Percentiles rank a stretch among this genome's conserved stretches.
Evolutionary conservation across 202 grass and related monocot genomes (phyloP).

Genomic region (Panicum hallii): DNA sequence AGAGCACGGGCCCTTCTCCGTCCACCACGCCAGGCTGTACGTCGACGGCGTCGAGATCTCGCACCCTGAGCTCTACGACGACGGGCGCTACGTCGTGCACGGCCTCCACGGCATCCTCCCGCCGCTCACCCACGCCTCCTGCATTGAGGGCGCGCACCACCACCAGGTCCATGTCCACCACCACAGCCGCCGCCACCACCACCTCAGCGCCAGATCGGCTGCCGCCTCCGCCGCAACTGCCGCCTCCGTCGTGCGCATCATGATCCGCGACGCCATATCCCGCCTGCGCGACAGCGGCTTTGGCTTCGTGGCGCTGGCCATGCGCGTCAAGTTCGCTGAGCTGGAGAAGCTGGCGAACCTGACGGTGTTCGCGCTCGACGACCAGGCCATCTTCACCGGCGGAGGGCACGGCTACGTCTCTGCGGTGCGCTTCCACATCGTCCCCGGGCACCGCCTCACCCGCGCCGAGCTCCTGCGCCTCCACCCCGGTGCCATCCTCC

Average conservation of each 20-base stretch:
- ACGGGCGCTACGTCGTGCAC: conserved; percentile 74
- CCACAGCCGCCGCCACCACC: conserved; percentile 29
- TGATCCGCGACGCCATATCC: conserved; percentile 71
- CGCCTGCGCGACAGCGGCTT: conserved; percentile 71
- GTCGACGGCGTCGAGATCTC: conserved; percentile 68
- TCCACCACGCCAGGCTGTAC: conserved; percentile 54
- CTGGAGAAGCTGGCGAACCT: conserved; percentile 58
- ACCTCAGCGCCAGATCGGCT: conserved; percentile 15
- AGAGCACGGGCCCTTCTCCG: conserved; percentile 40
- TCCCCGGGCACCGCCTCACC: conserved; percentile 63
- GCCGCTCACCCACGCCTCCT: conserved; percentile 64
- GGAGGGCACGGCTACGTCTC: conserved; percentile 68
- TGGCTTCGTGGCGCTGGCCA: conserved; percentile 70
- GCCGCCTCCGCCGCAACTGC: conserved; percentile 1
- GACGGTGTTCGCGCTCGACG: conserved; percentile 79
- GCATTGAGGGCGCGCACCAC: conserved; percentile 38
- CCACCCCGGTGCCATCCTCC: conserved; percentile 52
- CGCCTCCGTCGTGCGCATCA: conserved; percentile 62
- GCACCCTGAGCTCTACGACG: conserved; percentile 75
- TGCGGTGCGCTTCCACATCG: conserved; percentile 69
- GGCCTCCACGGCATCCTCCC: conserved; percentile 67
- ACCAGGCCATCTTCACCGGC: conserved; percentile 67
- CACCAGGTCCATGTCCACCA: conserved; percentile 21
- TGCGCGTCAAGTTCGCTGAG: conserved; percentile 74
- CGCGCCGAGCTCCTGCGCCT: conserved; percentile 56